Conservation (phyloP, 441 rosid genomes). For the Euphorbia celastroides region DNA sequence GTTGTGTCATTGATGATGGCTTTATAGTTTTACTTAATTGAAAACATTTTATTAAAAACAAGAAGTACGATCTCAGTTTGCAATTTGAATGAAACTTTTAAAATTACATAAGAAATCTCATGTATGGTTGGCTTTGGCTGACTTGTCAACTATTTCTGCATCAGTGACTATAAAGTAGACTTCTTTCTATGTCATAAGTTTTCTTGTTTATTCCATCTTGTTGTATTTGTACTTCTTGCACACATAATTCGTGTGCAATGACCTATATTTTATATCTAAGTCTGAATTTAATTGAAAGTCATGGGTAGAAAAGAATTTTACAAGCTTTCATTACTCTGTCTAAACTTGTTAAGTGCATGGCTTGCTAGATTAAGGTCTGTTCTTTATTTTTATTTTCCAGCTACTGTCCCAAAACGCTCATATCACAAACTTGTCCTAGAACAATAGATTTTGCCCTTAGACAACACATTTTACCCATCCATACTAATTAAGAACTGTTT, state of each 20-base stretch:
- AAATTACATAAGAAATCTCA: neutral
- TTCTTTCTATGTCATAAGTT: neutral
- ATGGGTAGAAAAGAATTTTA: neutral
- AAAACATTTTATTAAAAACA: no score
- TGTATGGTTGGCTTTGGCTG: neutral
- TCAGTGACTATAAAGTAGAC: neutral
- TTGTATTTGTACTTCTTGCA: neutral
- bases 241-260: neutral
- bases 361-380: no score
- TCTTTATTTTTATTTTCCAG: no score
- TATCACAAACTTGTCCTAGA: no score
- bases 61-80: no score
- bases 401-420: no score
- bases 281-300: neutral
- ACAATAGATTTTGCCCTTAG: no score
- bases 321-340: neutral
- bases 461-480: no score
- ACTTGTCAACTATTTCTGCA: neutral
- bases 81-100: neutral
- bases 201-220: neutral
- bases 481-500: no score
- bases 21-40: neutral
- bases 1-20: neutral
- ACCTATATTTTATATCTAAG: neutral
- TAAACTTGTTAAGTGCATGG: neutral